These are phyloP conservation scores for Chrysanthemum lavandulifolium DNA, from an alignment of 129 eudicot genomes.

Conservation along the genomic window DNA sequence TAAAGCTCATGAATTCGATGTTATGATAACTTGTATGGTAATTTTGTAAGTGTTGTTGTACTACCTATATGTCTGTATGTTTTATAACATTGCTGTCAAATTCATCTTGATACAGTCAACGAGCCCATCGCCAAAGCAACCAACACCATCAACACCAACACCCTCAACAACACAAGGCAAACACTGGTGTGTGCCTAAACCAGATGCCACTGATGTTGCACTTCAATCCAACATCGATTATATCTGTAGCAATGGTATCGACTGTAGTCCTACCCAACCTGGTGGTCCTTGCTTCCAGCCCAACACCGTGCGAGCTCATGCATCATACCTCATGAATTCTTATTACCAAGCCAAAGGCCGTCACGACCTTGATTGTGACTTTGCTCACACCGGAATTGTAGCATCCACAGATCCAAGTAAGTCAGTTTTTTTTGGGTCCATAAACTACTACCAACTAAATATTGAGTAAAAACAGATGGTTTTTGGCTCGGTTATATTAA, in stretches of 20 bases:
- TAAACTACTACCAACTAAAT: too few relatives aligned
- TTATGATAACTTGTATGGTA: too few relatives aligned
- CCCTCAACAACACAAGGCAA: neutral
- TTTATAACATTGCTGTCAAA: neutral
- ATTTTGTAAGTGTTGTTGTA: neutral
- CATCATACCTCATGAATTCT: constrained; percentile 63
- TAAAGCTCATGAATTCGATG: too few relatives aligned
- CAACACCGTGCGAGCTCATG: constrained; percentile 53
- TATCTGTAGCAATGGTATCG: constrained; percentile 53
- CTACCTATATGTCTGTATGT: neutral
- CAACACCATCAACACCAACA: constrained; percentile 34
- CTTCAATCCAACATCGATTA: constrained; percentile 60
- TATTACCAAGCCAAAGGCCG: constrained; percentile 53
- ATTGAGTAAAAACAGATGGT: too few relatives aligned
- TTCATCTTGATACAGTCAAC: constrained; percentile 12
- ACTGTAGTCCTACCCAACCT: constrained; percentile 55
- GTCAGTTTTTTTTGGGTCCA: constrained; percentile 1
- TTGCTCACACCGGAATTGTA: constrained; percentile 40
- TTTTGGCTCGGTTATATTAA: neutral
- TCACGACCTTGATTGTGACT: constrained; percentile 44
- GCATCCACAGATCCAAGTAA: constrained; percentile 53
- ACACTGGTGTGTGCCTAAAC: constrained; percentile 56
- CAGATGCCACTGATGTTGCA: constrained; percentile 40
- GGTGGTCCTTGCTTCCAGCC: constrained; percentile 61
- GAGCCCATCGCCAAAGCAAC: constrained; percentile 25